phyloP scores from a whole-genome alignment of 768 basidiomycete species.

The Lepiota subincarnata region DNA sequence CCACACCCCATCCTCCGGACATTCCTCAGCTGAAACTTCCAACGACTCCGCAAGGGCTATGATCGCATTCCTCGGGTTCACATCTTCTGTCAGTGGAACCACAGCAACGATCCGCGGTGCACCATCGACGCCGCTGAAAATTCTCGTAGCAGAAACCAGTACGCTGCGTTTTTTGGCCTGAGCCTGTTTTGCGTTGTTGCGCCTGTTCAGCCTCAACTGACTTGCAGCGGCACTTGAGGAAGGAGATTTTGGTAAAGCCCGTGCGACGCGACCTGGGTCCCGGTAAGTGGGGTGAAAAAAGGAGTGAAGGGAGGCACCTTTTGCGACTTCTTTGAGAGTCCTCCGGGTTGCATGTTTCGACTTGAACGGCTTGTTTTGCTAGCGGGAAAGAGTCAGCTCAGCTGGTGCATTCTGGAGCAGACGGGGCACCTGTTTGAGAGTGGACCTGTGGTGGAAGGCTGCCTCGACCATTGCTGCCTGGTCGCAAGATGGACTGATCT shows the following conservation, averaged over 20 bases:
- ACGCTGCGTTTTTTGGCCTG: slow-evolving; percentile 69
- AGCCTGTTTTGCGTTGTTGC: slow-evolving; percentile 81
- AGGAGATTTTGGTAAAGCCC: slow-evolving; percentile 51
- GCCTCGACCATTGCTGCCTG: slow-evolving; percentile 30
- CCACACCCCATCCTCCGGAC: slow-evolving; percentile 54
- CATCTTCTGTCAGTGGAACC: slow-evolving; percentile 74
- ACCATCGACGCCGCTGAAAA: slow-evolving; percentile 75
- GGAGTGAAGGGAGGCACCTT: slow-evolving; percentile 56
- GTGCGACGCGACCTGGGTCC: slow-evolving; percentile 52
- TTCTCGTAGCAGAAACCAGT: slow-evolving; percentile 64
- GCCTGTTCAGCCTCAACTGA: slow-evolving; percentile 73
- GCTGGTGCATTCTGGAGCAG: slow-evolving; percentile 1
- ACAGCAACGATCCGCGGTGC: slow-evolving; percentile 85
- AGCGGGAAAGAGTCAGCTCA: slow-evolving; percentile 4
- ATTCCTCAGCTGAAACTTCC: slow-evolving; percentile 49
- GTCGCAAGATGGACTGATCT: background rate
- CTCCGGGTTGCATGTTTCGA: slow-evolving; percentile 88
- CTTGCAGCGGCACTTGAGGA: slow-evolving; percentile 49
- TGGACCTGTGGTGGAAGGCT: slow-evolving; percentile 68
- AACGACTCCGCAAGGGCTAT: slow-evolving; percentile 56
- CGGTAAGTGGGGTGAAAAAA: background rate
- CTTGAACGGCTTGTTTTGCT: slow-evolving; percentile 93
- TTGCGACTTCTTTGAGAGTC: slow-evolving; percentile 76
- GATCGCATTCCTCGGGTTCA: slow-evolving; percentile 49
- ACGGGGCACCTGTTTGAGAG: slow-evolving; percentile 72